phyloP scores from a whole-genome alignment of 768 basidiomycete genomes.

The Lepiota venenata region DNA sequence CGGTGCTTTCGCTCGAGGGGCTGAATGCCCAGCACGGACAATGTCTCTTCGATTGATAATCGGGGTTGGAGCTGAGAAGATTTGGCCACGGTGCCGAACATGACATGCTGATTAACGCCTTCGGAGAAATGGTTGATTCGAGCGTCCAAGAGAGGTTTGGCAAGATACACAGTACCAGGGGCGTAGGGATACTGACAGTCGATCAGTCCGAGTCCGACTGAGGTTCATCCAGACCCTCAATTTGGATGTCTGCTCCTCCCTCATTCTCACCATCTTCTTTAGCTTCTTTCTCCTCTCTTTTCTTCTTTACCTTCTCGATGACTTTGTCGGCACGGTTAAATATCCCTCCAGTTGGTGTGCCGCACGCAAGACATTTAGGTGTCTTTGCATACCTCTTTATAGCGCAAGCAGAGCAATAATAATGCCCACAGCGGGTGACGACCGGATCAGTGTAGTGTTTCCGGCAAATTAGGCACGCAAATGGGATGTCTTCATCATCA shows the following conservation, averaged over 20 bases:
- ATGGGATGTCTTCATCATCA: constrained; percentile 88
- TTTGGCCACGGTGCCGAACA: too few species aligned
- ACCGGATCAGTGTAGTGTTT: constrained; percentile 94
- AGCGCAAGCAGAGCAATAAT: constrained; percentile 93
- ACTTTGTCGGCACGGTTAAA: constrained; percentile 96
- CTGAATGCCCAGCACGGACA: not conserved
- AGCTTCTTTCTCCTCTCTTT: constrained; percentile 54
- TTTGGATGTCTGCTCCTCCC: constrained; percentile 43
- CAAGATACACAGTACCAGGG: constrained; percentile 13
- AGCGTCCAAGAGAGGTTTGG: not conserved
- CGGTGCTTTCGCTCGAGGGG: not conserved
- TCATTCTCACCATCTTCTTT: constrained; percentile 44
- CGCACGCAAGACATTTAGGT: constrained; percentile 94
- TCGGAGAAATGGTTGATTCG: not conserved
- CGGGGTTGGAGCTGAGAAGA: too few species aligned
- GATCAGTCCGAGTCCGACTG: constrained; percentile 33
- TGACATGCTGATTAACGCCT: too few species aligned
- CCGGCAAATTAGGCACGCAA: constrained; percentile 97
- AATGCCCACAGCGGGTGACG: constrained; percentile 95
- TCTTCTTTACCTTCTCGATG: constrained; percentile 81
- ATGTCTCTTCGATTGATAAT: too few species aligned
- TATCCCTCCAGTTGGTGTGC: constrained; percentile 89
- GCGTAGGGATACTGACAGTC: constrained; percentile 5
- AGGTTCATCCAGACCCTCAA: constrained; percentile 53
- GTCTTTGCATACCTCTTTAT: constrained; percentile 94